Conservation (phyloP, 2,329 filamentous ascomycete genomes). For the Dryadomyces quercivorus region DNA sequence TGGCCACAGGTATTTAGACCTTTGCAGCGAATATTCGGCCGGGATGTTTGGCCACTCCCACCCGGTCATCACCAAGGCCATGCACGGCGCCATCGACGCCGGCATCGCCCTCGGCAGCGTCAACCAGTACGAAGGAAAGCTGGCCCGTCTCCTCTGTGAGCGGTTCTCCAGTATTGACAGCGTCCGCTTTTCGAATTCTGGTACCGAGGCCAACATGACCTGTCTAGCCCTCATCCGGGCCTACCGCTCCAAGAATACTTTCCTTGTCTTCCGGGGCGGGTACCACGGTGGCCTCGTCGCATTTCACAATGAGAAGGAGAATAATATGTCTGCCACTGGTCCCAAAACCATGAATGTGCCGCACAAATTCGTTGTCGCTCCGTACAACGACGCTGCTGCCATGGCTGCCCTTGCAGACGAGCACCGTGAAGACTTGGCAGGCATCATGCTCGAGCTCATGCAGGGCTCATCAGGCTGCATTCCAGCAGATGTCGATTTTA, state of each 20-base stretch:
- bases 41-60: conserved; percentile 57
- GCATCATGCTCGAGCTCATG: conserved; percentile 54
- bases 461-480: conserved; percentile 49
- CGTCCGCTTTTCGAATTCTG: conserved; percentile 50
- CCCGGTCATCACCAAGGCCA: conserved; percentile 34
- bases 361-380: conserved; percentile 44
- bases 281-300: conserved; percentile 36
- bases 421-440: conserved; percentile 33
- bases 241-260: conserved; percentile 29
- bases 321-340: too few species aligned
- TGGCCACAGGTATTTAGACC: conserved; percentile 37
- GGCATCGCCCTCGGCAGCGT: conserved; percentile 44
- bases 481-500: conserved; percentile 36
- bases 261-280: conserved; percentile 37
- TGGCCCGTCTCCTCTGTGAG: conserved; percentile 37
- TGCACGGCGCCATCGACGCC: conserved; percentile 29
- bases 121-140: conserved; percentile 32
- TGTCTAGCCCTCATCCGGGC: conserved; percentile 39
- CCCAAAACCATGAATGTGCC: conserved; percentile 5
- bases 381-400: conserved; percentile 45
- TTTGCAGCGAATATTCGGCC: conserved; percentile 51
- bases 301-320: conserved; percentile 30
- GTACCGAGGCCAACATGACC: conserved; percentile 50
- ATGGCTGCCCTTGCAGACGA: conserved; percentile 28
- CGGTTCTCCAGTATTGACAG: conserved; percentile 39